Evolutionary conservation across 352 stramenopile species (phyloP).

Genomic region (Globisporangium rhizosaccharum): DNA sequence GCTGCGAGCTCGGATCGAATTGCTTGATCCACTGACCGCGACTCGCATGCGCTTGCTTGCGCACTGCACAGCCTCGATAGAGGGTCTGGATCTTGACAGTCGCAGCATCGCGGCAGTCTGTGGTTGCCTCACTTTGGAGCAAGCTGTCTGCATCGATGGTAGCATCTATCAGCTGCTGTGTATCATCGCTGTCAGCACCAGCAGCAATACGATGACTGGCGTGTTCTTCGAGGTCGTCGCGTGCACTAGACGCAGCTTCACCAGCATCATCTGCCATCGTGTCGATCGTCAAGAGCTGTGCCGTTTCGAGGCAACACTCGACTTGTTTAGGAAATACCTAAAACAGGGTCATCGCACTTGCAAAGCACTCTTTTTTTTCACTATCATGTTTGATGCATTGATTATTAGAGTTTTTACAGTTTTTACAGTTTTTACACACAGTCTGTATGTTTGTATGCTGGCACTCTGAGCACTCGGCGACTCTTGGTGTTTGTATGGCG

Average conservation of each 20-base stretch:
- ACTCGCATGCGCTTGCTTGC: neutral
- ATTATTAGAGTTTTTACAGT: too few relatives aligned
- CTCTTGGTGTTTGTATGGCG: slow-evolving; percentile 34
- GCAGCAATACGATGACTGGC: neutral
- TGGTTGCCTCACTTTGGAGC: too few relatives aligned
- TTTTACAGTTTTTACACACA: too few relatives aligned
- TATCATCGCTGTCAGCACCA: neutral
- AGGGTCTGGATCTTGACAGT: too few relatives aligned
- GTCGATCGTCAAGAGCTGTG: neutral
- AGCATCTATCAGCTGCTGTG: neutral
- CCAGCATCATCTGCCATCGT: neutral
- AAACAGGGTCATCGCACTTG: too few relatives aligned
- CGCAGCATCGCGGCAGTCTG: too few relatives aligned
- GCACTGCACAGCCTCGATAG: too few relatives aligned
- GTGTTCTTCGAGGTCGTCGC: neutral
- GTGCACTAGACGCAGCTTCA: neutral
- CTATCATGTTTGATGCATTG: too few relatives aligned
- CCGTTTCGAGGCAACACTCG: neutral
- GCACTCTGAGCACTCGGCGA: neutral
- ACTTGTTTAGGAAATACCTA: too few relatives aligned
- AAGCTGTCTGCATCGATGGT: too few relatives aligned
- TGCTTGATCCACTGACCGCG: slow-evolving; percentile 38
- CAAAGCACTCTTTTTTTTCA: too few relatives aligned
- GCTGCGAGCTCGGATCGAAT: slow-evolving; percentile 29
- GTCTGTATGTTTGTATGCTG: too few relatives aligned